A percentile compares a stretch with the other conserved stretches of the same genome.
Conservation (phyloP, 768 basidiomycete genomes). For the Daedaleopsis nitida region DNA sequence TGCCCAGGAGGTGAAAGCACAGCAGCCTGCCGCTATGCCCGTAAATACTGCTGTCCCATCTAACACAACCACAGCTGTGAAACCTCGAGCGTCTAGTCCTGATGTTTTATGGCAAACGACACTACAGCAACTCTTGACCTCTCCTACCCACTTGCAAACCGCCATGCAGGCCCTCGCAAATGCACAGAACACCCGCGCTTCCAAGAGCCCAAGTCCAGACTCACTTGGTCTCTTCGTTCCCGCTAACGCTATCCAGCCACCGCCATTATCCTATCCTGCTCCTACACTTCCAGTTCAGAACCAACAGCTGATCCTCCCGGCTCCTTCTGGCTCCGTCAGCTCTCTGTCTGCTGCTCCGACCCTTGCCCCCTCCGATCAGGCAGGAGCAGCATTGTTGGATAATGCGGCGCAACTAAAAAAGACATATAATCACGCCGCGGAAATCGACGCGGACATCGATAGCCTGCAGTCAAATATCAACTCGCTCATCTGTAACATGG, state of each 20-base stretch:
- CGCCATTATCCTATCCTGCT: conserved; percentile 9
- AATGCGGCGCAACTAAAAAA: conserved; percentile 49
- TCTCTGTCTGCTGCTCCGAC: neutral
- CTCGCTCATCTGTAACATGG: conserved; percentile 69
- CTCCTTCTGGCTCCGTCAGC: neutral
- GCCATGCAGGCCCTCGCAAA: conserved; percentile 35
- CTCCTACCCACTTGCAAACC: conserved; percentile 60
- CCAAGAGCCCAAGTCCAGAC: neutral
- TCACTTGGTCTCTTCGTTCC: neutral
- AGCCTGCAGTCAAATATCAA: conserved; percentile 68
- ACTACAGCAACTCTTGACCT: conserved; percentile 50
- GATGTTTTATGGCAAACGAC: conserved; percentile 49
- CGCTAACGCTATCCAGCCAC: neutral
- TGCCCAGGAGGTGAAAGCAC: neutral
- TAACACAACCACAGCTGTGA: conserved; percentile 10
- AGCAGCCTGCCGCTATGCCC: neutral
- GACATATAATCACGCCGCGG: conserved; percentile 59
- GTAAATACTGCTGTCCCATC: conserved; percentile 8
- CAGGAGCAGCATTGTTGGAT: conserved; percentile 30
- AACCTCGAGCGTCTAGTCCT: conserved; percentile 33
- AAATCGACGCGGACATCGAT: conserved; percentile 74
- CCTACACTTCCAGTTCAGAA: conserved; percentile 3
- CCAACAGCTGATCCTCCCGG: neutral
- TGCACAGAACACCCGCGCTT: conserved; percentile 13
- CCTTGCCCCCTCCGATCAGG: neutral